Conservation (phyloP, 2,329 filamentous ascomycete species). For the Aspergillus quadricinctus region DNA sequence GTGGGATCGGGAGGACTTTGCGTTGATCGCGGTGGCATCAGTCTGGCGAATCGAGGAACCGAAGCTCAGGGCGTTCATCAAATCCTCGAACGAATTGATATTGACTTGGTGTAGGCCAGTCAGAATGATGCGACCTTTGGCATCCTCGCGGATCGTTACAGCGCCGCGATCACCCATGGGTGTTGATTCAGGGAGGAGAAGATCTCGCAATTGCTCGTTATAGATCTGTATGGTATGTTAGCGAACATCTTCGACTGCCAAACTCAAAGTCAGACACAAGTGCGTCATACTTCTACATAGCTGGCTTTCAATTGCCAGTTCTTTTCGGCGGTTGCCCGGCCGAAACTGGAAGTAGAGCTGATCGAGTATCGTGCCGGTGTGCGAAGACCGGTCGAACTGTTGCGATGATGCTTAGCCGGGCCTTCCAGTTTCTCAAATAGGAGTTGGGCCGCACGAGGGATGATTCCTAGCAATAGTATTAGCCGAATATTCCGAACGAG, state of each 20-base stretch:
- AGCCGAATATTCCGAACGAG: background rate
- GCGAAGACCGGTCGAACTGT: constrained; percentile 71
- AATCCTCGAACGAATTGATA: constrained; percentile 86
- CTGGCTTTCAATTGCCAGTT: constrained; percentile 91
- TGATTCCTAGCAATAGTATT: constrained; percentile 63
- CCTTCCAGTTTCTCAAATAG: constrained; percentile 85
- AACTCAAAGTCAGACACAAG: background rate
- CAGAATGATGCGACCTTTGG: constrained; percentile 88
- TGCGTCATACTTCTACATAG: constrained; percentile 64
- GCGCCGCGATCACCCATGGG: constrained; percentile 65
- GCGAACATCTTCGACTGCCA: background rate
- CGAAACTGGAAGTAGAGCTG: constrained; percentile 46
- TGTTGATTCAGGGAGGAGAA: constrained; percentile 73
- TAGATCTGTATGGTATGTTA: constrained; percentile 64
- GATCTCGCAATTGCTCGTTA: constrained; percentile 90
- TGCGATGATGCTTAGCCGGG: constrained; percentile 50
- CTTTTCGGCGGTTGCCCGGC: constrained; percentile 56
- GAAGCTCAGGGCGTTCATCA: constrained; percentile 83
- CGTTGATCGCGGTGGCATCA: constrained; percentile 94
- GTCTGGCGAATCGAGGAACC: constrained; percentile 94
- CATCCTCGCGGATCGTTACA: constrained; percentile 91
- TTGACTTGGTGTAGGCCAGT: constrained; percentile 84
- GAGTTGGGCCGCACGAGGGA: constrained; percentile 79
- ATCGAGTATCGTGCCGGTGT: constrained; percentile 75
- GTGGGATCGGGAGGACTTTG: constrained; percentile 94